Evolutionary conservation across 768 basidiomycete species (phyloP).

Genomic region (Podaxis sp.): DNA sequence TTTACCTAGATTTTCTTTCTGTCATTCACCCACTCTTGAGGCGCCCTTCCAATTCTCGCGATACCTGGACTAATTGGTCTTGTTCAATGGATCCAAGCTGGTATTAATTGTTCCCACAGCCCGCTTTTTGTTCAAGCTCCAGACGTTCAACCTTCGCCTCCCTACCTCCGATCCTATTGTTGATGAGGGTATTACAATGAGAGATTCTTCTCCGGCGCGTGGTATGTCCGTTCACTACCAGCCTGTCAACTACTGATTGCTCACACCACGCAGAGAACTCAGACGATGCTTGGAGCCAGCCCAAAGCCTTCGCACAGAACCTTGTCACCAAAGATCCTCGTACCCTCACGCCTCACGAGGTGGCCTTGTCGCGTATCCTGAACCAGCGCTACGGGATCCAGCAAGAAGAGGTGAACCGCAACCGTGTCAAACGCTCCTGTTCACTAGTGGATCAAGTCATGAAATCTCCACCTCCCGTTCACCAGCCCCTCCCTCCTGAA

Average conservation of each 20-base stretch:
- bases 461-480: neutral
- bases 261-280: neutral
- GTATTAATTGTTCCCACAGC: neutral
- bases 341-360: neutral
- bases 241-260: neutral
- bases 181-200: conserved; percentile 1
- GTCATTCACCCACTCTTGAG: neutral
- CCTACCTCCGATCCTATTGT: neutral
- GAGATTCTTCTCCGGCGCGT: neutral
- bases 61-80: neutral
- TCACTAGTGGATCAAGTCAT: neutral
- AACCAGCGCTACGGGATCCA: neutral
- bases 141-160: neutral
- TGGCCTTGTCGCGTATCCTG: neutral
- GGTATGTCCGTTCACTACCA: neutral
- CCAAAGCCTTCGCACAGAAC: neutral
- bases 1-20: neutral
- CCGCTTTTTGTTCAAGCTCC: neutral
- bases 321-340: neutral
- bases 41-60: neutral
- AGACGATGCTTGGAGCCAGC: neutral
- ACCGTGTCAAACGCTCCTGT: neutral
- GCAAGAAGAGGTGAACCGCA: neutral
- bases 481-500: neutral
- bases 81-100: neutral